Evolutionary conservation across 805 yeast species (phyloP), one percentile per base, ranked within the genome.

Genomic region (Hanseniaspora lachancei): DNA sequence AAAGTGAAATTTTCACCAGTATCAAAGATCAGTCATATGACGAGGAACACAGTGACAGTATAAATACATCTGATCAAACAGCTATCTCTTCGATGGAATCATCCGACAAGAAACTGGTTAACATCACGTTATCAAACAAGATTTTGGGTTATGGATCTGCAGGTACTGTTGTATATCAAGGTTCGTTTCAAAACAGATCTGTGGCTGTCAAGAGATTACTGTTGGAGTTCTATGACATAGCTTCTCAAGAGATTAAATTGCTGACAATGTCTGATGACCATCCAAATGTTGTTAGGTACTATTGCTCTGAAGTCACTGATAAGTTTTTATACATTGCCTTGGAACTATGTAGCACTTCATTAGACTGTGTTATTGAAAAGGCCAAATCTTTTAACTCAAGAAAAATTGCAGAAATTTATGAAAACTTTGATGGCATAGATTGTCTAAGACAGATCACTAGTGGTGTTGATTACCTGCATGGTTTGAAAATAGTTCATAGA

Each of bases 191-290:
- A 64, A 83, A 81, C 61, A 76, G 98, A 57, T 96, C 95, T 1
- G 98, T 93, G 6, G 98, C 98, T 0, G 95, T 93, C 7, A 93
- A 93, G 67, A 72, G 97, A 62, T 86, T 93, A 95, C 72, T 93
- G 54, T 75, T 89, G 39, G 96, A 89, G 65, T 93, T 89, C 64
- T 91, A 86, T 68, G 97, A 93, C 63, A 80, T 91, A 57, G 97
- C 97, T 1, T 82, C 88, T 9, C 95, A 87, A 62, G 98, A 91
- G 64, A 95, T 93, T 13, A 77, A 82, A 27, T 68, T 91, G 15
- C 70, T 91, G 36, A 95, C 91, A 58, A 97, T 91, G 66, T 86
- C 95, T 70, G 98, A 93, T 63, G 96, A 89, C 66, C 97, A 91
- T 68, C 93, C 96, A 2, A 93, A 93, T 65, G 97, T 93, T 23